A percentile compares a stretch with the other conserved stretches of the same genome.
Evolutionary conservation across 805 yeast species (phyloP).

Genomic region (Pichia pseudocactophila): DNA sequence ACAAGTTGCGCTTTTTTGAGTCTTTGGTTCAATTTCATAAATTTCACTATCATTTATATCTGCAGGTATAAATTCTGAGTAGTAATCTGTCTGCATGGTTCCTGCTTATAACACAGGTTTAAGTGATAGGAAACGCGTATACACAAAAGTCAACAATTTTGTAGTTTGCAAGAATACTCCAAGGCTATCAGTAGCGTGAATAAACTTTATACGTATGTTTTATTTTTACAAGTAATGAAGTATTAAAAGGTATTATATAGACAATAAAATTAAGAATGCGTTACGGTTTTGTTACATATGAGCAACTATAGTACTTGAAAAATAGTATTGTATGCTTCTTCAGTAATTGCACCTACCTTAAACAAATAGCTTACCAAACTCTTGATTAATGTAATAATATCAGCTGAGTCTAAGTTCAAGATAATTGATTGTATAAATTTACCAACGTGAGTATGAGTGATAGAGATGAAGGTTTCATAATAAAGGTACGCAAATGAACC

Average conservation of each 20-base stretch:
- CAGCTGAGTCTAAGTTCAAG: constrained; percentile 55
- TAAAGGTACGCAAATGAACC: constrained; percentile 90
- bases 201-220: too few species aligned
- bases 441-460: constrained; percentile 62
- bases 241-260: too few species aligned
- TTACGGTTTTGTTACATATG: too few species aligned
- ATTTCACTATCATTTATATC: constrained; percentile 16
- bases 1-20: background rate
- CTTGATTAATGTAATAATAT: constrained; percentile 53
- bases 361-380: constrained; percentile 48
- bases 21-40: constrained; percentile 7
- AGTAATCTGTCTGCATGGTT: constrained; percentile 14
- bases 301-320: constrained; percentile 9
- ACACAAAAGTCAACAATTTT: too few species aligned
- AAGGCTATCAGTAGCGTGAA: too few species aligned
- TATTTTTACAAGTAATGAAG: too few species aligned
- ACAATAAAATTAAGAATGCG: too few species aligned
- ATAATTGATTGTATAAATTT: constrained; percentile 68
- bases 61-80: constrained; percentile 20
- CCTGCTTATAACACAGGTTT: too few species aligned
- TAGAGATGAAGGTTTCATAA: constrained; percentile 83
- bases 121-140: too few species aligned
- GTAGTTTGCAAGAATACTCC: too few species aligned
- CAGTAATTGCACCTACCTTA: constrained; percentile 33
- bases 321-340: constrained; percentile 28